phyloP scores from a whole-genome alignment of 441 rosid species.

The Pelargonium australe region DNA sequence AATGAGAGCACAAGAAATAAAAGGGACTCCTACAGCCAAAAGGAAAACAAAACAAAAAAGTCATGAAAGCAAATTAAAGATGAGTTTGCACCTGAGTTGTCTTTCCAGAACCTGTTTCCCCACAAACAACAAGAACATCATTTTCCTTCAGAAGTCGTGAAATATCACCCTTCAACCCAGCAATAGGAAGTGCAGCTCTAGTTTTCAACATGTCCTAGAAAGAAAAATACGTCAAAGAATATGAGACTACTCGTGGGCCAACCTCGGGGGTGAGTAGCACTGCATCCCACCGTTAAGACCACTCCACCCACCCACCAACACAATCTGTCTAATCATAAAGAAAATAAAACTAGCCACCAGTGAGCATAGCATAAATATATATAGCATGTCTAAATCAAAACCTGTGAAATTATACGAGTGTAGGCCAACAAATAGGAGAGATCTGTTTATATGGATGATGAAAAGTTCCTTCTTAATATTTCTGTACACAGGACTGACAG shows the following conservation, averaged over 20 bases:
- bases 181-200: slow-evolving; percentile 74
- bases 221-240: slow-evolving; percentile 3
- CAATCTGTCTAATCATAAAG: too few relatives aligned
- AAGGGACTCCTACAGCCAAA: neutral
- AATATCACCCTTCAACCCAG: slow-evolving; percentile 57
- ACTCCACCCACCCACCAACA: too few relatives aligned
- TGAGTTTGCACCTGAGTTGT: slow-evolving; percentile 69
- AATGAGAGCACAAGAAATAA: slow-evolving; percentile 16
- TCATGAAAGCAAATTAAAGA: slow-evolving; percentile 16
- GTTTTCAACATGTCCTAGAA: slow-evolving; percentile 59
- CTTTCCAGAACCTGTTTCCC: slow-evolving; percentile 99
- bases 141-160: slow-evolving; percentile 63
- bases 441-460: too few relatives aligned
- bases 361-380: too few relatives aligned
- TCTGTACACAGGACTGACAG: too few relatives aligned
- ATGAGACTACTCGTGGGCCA: slow-evolving; percentile 6
- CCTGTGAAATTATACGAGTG: too few relatives aligned
- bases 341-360: too few relatives aligned
- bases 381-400: too few relatives aligned
- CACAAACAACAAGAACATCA: slow-evolving; percentile 79
- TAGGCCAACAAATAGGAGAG: too few relatives aligned
- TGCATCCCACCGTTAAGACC: too few relatives aligned
- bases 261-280: neutral
- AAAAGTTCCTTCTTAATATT: too few relatives aligned
- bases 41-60: slow-evolving; percentile 2